These are phyloP conservation scores for Schizophyllum commune DNA, from an alignment of 1,284 basidiomycete genomes.

Conservation along the genomic window DNA sequence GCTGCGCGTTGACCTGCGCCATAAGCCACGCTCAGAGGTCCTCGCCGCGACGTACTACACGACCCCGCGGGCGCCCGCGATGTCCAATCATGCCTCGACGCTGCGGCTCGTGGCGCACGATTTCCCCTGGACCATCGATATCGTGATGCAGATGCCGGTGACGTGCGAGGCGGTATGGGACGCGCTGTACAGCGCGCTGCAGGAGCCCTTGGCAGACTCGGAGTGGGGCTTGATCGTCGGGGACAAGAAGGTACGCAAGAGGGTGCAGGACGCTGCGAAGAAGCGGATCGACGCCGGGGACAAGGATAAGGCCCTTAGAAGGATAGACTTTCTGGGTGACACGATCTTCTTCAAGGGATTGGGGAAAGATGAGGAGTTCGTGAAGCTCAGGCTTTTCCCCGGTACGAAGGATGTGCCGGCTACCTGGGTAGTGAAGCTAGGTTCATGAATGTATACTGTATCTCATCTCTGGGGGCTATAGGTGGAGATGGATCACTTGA, in stretches of 20 bases:
- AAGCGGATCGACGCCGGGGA: conserved; percentile 16
- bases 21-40: conserved; percentile 33
- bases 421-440: conserved; percentile 26
- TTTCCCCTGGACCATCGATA: conserved; percentile 55
- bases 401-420: conserved; percentile 27
- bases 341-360: conserved; percentile 48
- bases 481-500: no score
- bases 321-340: conserved; percentile 55
- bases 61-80: conserved; percentile 27
- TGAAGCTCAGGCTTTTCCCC: conserved; percentile 39
- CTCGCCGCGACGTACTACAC: conserved; percentile 32
- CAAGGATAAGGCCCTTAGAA: conserved; percentile 28
- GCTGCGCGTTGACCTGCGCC: conserved; percentile 41
- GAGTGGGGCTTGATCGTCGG: conserved; percentile 49
- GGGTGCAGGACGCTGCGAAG: conserved; percentile 29
- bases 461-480: no score
- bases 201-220: conserved; percentile 44
- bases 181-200: conserved; percentile 37
- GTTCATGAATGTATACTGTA: conserved; percentile 6
- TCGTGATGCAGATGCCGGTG: conserved; percentile 31
- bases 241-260: conserved; percentile 15
- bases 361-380: conserved; percentile 46
- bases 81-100: conserved; percentile 20
- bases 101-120: conserved; percentile 45
- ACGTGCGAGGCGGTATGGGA: conserved; percentile 49